Evolutionary conservation across 495 filamentous ascomycete genomes (phyloP), one percentile per base, ranked within the genome.

Genomic region (Penicillium steckii): DNA sequence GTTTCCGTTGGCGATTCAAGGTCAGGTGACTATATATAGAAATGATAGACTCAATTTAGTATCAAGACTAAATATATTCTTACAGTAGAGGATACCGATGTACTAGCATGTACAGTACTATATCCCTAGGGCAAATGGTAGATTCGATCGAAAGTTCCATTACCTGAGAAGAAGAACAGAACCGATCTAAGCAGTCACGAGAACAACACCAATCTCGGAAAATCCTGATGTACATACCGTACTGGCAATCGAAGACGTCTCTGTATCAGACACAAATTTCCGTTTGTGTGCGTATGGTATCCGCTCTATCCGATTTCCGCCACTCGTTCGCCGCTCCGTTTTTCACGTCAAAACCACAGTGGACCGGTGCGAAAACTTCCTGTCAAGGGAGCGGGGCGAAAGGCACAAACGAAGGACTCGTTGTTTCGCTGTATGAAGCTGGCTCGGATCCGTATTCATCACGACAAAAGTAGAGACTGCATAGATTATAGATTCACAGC

Each of bases 271-370:
- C 21, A n/a, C 15, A 22, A 44, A 43, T 43, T 44, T 26, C 15
- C 32, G 35, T 37, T 46, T 46, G 18, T 48, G 50, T 51, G 44
- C 47, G 53, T 67, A 57, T 45, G 25, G 51, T 62, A 59, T 51
- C 64, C 58, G 61, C 47, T 48, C 8, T 25, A 60, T 57, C 57
- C 60, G 60, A 43, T 33, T 44, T 23, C 44, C 44, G 55, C 59
- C 46, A 44, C 53, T 43, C 42, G 15, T 30, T 51, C 41, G 51
- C 35, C 55, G 30, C 54, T 53, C n/a, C n/a, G 38, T 52, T 58
- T 56, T 58, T 56, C 46, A 56, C 43, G 46, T 57, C 44, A 44
- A 57, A 45, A 50, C 59, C 48, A 41, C 22, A 55, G 60, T 63
- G 62, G 59, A 65, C 27, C 53, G 46, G 27, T 54, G 53, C 13